Evolutionary conservation across 73 alveolate genomes (phyloP), one percentile per base, ranked within the genome.

Genomic region (Stentor coeruleus): DNA sequence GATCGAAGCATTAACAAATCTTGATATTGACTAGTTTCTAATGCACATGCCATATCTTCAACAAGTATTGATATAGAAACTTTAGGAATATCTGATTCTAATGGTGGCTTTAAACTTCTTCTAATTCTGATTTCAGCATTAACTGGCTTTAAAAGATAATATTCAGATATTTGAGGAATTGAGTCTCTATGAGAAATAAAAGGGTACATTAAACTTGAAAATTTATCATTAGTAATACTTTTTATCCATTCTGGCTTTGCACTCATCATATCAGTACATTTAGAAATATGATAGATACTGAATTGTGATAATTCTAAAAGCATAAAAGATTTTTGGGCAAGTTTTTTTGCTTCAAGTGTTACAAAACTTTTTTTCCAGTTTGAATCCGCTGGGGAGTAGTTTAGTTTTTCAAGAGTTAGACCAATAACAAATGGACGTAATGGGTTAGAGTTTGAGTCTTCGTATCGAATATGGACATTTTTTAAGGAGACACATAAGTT

Each of bases 71-170:
- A 66, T 14, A 66, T 40, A 26, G 40, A 20, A 37, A 66, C 49
- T 40, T 66, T 66, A 66, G 79, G 79, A 31, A 66, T 66, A 66
- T 66, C 79, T 0, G 79, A 20, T 31, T 66, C 79, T 66, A 31
- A 20, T 28, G 79, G 79, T 66, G 79, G 79, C 79, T 66, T 66
- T 66, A 66, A 2, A 66, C 79, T 66, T 66, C 79, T 66, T 66
- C 79, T 66, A 26, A 66, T 33, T 33, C 79, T 20, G 0, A 66
- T 66, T 40, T 66, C 79, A 0, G 79, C 79, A 2, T 66, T 66
- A 14, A 66, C 79, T 28, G 79, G 79, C 15, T 33, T 20, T 33
- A 66, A 33, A 11, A 66, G 37, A 40, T 66, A 66, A 66, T 26
- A 66, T 20, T 66, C 79, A 37, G 79, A 66, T 26, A 66, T 66